Evolutionary conservation across 495 filamentous ascomycete species (phyloP), one percentile per base, ranked within the genome.

Genomic region (Geoglossum glabrum): DNA sequence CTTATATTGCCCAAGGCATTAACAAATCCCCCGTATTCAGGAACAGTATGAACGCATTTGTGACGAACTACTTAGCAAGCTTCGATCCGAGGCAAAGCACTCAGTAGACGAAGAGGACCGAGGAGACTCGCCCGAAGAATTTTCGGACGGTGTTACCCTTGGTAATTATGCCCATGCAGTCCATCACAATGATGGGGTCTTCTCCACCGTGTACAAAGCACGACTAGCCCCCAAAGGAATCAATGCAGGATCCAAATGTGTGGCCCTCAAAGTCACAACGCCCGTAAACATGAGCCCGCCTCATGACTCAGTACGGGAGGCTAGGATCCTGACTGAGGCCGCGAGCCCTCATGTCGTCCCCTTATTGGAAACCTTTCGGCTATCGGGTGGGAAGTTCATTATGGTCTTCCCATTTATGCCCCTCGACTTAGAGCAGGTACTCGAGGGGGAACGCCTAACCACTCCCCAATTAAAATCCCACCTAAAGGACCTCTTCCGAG

Each of bases 211-310:
- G 51, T 97, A 90, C 71, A 79, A 76, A 61, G 75, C 82, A 7
- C 63, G 59, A 50, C 49, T 26, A 3, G 49, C 51, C 45, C 25
- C 55, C 61, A 38, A 31, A 56, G 27, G 61, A 55, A 36, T 27
- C 62, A 68, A 55, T 68, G 67, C 62, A 23, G 49, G 28, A 13
- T n/a, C 45, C 17, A 52, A 70, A 45, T 50, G 79, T 9, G 74
- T 83, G 8, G 90, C 92, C n/a, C 70, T 98, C 28, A 98, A 98
- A 67, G 79, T 95, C 46, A 94, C 90, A 13, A 79, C 76, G 13
- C 86, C 87, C 17, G 82, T 83, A 54, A 65, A 73, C 21, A 77
- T 83, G 71, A 75, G 76, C 30, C 78, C 85, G 15, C 92, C 92
- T 21, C 92, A 99, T 70, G 77, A 89, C 67, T 81, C 85, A 2